A percentile compares a stretch with the other conserved stretches of the same genome.
Conservation (phyloP, 2,329 filamentous ascomycete species). For the Trichophyton schoenleinii region DNA sequence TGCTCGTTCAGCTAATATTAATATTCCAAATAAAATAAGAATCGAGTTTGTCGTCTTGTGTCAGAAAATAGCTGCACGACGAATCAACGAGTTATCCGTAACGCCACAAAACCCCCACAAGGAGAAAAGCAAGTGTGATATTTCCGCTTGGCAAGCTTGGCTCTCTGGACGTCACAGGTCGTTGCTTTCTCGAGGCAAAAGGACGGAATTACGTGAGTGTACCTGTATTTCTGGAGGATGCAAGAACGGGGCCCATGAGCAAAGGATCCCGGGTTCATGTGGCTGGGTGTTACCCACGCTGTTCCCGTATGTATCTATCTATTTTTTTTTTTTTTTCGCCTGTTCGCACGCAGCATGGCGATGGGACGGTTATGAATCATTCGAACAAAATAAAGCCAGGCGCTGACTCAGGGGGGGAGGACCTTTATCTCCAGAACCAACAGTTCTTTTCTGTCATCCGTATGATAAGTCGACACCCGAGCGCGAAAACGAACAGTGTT, state of each 20-base stretch:
- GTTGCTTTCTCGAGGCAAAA: background rate
- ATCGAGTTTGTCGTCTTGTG: background rate
- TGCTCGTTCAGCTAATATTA: background rate
- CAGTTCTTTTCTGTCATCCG: too few species aligned
- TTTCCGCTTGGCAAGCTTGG: background rate
- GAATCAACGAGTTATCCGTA: background rate
- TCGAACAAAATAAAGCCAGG: background rate
- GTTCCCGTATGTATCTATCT: background rate
- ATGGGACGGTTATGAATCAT: background rate
- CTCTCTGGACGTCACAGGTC: background rate
- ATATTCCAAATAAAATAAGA: constrained; percentile 1
- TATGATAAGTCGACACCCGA: background rate
- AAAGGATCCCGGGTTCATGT: background rate
- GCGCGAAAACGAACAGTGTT: background rate
- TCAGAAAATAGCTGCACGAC: background rate
- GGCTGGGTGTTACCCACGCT: background rate
- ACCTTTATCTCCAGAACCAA: background rate
- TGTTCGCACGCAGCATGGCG: background rate
- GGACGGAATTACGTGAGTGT: background rate
- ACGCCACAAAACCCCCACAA: background rate
- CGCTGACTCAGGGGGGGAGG: background rate
- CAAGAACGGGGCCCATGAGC: background rate
- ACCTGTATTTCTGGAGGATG: background rate
- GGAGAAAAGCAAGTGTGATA: background rate
- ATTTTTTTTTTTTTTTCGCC: background rate